A percentile compares a stretch with the other conserved stretches of the same genome.
These are phyloP conservation scores for Leccinum ponderosum DNA, from an alignment of 1,284 basidiomycete genomes.

Conservation along the genomic window DNA sequence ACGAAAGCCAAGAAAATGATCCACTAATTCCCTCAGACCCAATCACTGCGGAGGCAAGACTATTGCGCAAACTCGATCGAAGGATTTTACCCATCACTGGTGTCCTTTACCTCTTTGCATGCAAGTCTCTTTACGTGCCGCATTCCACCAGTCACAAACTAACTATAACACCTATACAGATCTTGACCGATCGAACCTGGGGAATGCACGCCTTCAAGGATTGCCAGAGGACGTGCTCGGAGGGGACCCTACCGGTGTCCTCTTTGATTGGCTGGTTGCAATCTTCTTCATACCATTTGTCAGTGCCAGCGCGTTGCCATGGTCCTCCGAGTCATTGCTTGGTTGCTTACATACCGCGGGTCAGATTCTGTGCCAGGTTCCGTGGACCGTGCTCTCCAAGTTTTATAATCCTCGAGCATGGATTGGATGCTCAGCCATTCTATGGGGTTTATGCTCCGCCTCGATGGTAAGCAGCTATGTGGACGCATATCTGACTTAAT, in stretches of 20 bases:
- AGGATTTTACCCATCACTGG: slow-evolving; percentile 72
- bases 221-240: slow-evolving; percentile 61
- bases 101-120: slow-evolving; percentile 73
- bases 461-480: no score
- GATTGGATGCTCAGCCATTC: no score
- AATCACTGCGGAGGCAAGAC: slow-evolving; percentile 48
- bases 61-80: slow-evolving; percentile 66
- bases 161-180: slow-evolving; percentile 40
- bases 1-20: slow-evolving; percentile 18
- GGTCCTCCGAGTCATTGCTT: no score
- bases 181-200: slow-evolving; percentile 73
- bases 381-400: no score
- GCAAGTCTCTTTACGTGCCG: slow-evolving; percentile 40
- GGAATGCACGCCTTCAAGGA: slow-evolving; percentile 74
- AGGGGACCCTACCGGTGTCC: slow-evolving; percentile 64
- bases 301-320: no score
- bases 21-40: slow-evolving; percentile 24
- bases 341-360: background rate
- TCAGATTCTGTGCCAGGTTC: slow-evolving; percentile 74
- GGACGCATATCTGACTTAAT: no score
- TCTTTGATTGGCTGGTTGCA: slow-evolving; percentile 76
- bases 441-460: no score
- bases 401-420: no score
- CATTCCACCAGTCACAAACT: background rate
- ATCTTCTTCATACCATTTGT: slow-evolving; percentile 78